Base-by-base conservation (phyloP, 2,329 filamentous ascomycete genomes). In the Microsporum audouinii region DNA sequence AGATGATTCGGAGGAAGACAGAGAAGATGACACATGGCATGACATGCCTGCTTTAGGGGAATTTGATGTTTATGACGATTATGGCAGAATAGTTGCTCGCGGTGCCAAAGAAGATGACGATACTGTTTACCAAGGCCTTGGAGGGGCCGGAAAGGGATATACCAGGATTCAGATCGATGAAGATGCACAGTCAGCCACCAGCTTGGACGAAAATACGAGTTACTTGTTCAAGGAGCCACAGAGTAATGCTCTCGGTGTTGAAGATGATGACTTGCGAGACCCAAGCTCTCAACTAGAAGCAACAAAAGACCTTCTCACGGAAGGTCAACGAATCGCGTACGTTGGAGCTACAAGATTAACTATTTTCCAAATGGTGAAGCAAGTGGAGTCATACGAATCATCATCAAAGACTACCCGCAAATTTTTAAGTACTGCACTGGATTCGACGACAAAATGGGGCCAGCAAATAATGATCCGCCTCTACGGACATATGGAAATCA, bases 401-500 rank as follows among this genome's bases (percentile, higher is more conserved):
- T 60, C 67, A 34, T 85, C 81, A 1, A 89, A 81, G 68, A 82
- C 80, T 47, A 82, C 84, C 1, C 94, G 87, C 74, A 96, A 92
- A 72, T 78, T 85, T 49, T 72, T 91, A 8, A 80, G 83, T 34
- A 77, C 87, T 63, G 84, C 88, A 0, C 77, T 85, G 8, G 94
- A 96, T 72, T 83, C 86, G 39, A 87, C 89, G 77, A 88, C 88
- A 73, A 96, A 96, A 88, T 99, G 92, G 92, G 86, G 88, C 61
- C 94, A 99, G 73, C 95, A 95, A 77, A 95, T 96, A 82, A 99
- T 99, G 91, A 85, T 96, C 63, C 85, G 92, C 29, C 73, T 99
- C 10, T 99, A 97, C 72, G 79, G 84, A 10, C 94, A 99, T 74
- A 99, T 99, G 94, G 94, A 99, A 63, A 95, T 99, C 69, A 91